Percentiles rank a stretch among this genome's conserved stretches.
Conservation (phyloP, 2,329 filamentous ascomycete genomes). For the Apiospora marii region DNA sequence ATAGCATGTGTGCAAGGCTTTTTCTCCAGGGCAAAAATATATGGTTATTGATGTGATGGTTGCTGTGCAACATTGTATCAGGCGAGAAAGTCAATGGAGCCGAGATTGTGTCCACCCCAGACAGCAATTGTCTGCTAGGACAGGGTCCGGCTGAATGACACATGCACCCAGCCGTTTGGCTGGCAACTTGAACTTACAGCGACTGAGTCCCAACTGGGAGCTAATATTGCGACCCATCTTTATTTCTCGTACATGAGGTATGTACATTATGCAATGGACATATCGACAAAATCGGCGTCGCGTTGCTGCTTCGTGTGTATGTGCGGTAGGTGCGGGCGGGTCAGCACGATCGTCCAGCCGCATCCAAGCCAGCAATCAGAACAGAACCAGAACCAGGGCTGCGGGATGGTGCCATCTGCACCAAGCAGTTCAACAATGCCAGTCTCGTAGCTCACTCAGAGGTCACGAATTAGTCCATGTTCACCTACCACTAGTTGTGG, state of each 20-base stretch:
- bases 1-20: not conserved
- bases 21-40: too few relatives aligned
- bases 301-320: not conserved
- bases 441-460: not conserved
- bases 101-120: not conserved
- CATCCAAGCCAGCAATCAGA: not conserved
- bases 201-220: not conserved
- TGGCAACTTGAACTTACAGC: not conserved
- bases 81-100: slow-evolving; percentile 7
- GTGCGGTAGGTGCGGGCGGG: not conserved
- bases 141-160: slow-evolving; percentile 14
- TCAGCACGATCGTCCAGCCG: not conserved
- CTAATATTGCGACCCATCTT: not conserved
- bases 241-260: not conserved
- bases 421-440: not conserved
- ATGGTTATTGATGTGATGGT: not conserved
- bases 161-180: slow-evolving; percentile 6
- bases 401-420: not conserved
- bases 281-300: not conserved
- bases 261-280: not conserved
- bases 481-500: not conserved
- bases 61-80: slow-evolving; percentile 12
- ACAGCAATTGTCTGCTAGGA: not conserved
- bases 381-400: not conserved
- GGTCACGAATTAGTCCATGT: not conserved